phyloP scores from a whole-genome alignment of 495 filamentous ascomycete species.

The Lentithecium fluviatile region DNA sequence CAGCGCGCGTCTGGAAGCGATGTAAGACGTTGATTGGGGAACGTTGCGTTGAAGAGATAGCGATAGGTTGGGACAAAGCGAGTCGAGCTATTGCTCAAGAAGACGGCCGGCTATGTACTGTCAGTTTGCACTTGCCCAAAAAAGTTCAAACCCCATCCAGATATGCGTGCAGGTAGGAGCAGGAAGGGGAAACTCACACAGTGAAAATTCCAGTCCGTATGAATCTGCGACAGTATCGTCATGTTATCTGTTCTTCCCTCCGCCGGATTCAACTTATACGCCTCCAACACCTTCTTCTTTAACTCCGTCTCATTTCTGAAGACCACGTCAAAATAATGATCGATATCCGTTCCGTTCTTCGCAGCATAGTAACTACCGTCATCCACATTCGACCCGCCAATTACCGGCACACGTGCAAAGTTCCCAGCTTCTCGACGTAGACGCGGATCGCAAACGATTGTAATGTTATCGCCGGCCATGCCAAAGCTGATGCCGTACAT shows the following conservation, averaged over 20 bases:
- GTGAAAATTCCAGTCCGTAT: slow-evolving; percentile 22
- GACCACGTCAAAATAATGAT: background rate
- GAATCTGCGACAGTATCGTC: slow-evolving; percentile 7
- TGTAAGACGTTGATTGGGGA: slow-evolving; percentile 12
- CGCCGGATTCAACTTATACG: background rate
- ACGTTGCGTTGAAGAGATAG: slow-evolving; percentile 26
- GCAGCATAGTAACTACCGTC: slow-evolving; percentile 35
- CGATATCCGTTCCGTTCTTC: background rate
- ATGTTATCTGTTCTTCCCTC: slow-evolving; percentile 6
- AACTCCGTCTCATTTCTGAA: slow-evolving; percentile 8
- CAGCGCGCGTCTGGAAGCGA: background rate
- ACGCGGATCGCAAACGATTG: slow-evolving; percentile 29
- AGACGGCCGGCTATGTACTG: slow-evolving; percentile 8
- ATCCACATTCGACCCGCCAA: slow-evolving; percentile 35
- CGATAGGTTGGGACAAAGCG: slow-evolving; percentile 12
- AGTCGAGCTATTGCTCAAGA: slow-evolving; percentile 3
- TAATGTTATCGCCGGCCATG: slow-evolving; percentile 36
- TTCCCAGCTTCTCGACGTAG: slow-evolving; percentile 17
- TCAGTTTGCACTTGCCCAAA: background rate
- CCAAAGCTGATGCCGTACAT: slow-evolving; percentile 24
- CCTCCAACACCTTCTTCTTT: background rate
- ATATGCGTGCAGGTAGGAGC: too few relatives aligned
- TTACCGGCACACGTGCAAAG: slow-evolving; percentile 34
- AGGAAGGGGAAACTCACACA: slow-evolving; percentile 16
- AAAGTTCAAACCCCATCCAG: too few relatives aligned